Evolutionary conservation across 257 asterid species (phyloP).

Genomic region (Buddleja alternifolia): DNA sequence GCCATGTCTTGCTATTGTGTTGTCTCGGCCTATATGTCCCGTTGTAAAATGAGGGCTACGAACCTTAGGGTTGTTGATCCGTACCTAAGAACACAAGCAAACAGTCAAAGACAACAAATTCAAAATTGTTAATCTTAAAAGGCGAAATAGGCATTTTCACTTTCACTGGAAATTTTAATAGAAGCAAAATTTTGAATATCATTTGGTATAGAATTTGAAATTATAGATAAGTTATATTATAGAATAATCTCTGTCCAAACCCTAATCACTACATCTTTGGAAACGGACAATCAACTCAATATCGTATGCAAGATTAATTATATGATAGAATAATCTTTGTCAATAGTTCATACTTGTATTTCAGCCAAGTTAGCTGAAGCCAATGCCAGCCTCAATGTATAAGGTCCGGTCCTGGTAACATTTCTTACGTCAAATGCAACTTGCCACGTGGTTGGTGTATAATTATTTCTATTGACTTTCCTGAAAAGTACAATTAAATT

Average conservation of each 20-base stretch:
- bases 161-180: no score
- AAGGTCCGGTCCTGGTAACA: conserved; percentile 36
- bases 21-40: conserved; percentile 57
- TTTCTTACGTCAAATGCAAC: conserved; percentile 44
- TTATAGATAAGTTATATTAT: no score
- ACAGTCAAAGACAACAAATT: not conserved
- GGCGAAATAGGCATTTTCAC: no score
- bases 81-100: conserved; percentile 37
- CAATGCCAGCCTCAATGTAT: conserved; percentile 64
- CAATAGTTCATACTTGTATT: conserved; percentile 44
- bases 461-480: conserved; percentile 24
- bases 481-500: conserved; percentile 32
- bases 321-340: no score
- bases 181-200: no score
- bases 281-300: no score
- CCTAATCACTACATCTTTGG: no score
- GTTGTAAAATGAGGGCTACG: conserved; percentile 46
- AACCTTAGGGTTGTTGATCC: conserved; percentile 42
- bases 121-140: not conserved
- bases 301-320: no score
- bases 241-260: no score
- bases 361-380: conserved; percentile 68
- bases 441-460: conserved; percentile 64
- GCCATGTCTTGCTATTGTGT: conserved; percentile 89
- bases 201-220: no score